Base-by-base conservation (phyloP, 352 stramenopile species). In the Phytopythium sindhum region DNA sequence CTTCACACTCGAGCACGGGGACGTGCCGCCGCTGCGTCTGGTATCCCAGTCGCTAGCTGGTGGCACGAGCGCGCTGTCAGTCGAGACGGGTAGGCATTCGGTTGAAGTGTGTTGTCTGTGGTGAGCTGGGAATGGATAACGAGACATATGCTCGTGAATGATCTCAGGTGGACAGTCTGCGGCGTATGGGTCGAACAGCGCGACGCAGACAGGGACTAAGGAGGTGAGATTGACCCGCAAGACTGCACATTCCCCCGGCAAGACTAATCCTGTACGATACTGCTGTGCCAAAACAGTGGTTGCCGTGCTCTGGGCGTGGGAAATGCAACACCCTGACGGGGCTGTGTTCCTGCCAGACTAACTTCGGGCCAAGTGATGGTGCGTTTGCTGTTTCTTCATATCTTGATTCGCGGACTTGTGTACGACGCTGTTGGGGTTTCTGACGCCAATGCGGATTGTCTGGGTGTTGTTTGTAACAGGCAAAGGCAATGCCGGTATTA, bases 1-100 rank as follows among this genome's bases (percentile, higher is more conserved):
- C 8, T 94, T 91, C 64, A 80, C 70, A 7, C 65, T 86, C 42
- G 82, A 94, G 56, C 81, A 90, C 50, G 85, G 83, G 9, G 67
- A 88, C 37, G 69, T 94, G 6, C 85, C 81, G 19, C 53, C 70
- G 23, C 72, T 92, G 0, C 47, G 65, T 5, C 61, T 90, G 21
- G 65, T 71, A 8, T 45, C 66, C 6, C 64, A 78, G 1, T 63
- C 45, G 2, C 26, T 88, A 19, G 64, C 64, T 12, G 75, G 74
- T 19, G 77, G 77, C 0, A 77, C 72, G 0, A 58, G 52, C 33
- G 37, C 31, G 2, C n/a, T 58, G 23, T 58, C 31, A 9, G 39
- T 45, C n/a, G 31, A 60, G 29, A 63, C 35, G 57, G 53, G 21
- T 39, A 21, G 19, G 47, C 5, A 28, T 23, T 35, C 4, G 21